These are phyloP conservation scores for Croton laevigatus DNA, from an alignment of 441 rosid species.

Conservation along the genomic window DNA sequence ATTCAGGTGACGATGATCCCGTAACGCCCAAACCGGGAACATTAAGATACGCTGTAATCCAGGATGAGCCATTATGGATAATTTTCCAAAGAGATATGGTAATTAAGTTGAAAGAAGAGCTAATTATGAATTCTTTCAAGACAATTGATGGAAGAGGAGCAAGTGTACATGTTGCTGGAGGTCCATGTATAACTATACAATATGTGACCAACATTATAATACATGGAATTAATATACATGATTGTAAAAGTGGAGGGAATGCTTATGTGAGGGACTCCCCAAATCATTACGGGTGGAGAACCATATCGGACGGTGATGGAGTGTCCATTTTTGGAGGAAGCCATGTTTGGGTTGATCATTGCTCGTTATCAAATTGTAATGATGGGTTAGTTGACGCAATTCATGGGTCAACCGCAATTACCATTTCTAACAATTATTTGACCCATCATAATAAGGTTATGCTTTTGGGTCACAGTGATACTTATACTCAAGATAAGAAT, in stretches of 20 bases:
- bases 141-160: constrained; percentile 89
- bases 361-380: constrained; percentile 66
- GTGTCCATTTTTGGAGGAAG: constrained; percentile 84
- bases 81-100: constrained; percentile 76
- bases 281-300: constrained; percentile 67
- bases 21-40: constrained; percentile 84
- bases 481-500: constrained; percentile 63
- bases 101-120: constrained; percentile 70
- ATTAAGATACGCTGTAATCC: constrained; percentile 69
- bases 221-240: constrained; percentile 81
- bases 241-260: constrained; percentile 85
- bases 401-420: constrained; percentile 77
- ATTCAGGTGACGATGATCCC: constrained; percentile 53
- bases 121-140: constrained; percentile 85
- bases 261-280: constrained; percentile 74
- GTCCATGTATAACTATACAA: constrained; percentile 88
- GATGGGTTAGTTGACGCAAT: constrained; percentile 89
- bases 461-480: constrained; percentile 80
- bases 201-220: constrained; percentile 85
- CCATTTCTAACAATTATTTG: constrained; percentile 83
- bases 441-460: constrained; percentile 89
- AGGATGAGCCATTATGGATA: constrained; percentile 82
- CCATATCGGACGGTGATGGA: constrained; percentile 86
- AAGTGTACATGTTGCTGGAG: constrained; percentile 83
- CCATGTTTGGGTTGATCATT: constrained; percentile 91